phyloP scores from a whole-genome alignment of 805 yeast species.

The Alloascoidea africana region DNA sequence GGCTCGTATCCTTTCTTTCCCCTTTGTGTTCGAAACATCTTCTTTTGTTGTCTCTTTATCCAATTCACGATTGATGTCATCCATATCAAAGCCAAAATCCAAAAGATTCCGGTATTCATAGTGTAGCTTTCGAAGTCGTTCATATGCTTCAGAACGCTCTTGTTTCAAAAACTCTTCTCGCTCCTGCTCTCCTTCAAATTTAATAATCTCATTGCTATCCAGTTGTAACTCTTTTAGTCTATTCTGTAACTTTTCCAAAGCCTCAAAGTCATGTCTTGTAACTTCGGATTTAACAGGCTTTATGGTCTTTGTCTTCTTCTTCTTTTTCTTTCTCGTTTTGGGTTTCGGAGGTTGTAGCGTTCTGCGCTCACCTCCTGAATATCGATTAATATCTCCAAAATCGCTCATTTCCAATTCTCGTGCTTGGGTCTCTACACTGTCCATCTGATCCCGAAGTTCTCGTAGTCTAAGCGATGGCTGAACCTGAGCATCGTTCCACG shows the following conservation, averaged over 20 bases:
- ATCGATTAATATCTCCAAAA: slow-evolving; percentile 18
- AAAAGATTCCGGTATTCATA: background rate
- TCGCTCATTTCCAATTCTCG: slow-evolving; percentile 68
- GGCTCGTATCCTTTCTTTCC: too few species aligned
- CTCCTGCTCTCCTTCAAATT: slow-evolving; percentile 11
- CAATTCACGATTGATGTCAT: too few species aligned
- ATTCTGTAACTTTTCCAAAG: slow-evolving; percentile 25
- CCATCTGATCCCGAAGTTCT: slow-evolving; percentile 59
- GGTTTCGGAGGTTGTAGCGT: background rate
- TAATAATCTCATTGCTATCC: slow-evolving; percentile 48
- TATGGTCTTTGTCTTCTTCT: background rate
- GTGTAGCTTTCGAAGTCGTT: background rate
- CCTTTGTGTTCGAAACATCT: background rate
- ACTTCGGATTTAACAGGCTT: background rate
- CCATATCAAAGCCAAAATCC: background rate
- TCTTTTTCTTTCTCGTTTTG: background rate
- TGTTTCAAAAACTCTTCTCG: background rate
- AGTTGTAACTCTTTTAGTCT: slow-evolving; percentile 57
- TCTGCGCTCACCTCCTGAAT: background rate
- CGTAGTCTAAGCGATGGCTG: slow-evolving; percentile 36
- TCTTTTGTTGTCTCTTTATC: background rate
- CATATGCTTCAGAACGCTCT: background rate
- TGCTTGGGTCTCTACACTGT: slow-evolving; percentile 61
- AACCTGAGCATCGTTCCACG: slow-evolving; percentile 50
- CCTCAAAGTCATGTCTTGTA: background rate